These are phyloP conservation scores for Phialophora macrospora DNA, from an alignment of 2,329 filamentous ascomycete genomes.

Conservation along the genomic window DNA sequence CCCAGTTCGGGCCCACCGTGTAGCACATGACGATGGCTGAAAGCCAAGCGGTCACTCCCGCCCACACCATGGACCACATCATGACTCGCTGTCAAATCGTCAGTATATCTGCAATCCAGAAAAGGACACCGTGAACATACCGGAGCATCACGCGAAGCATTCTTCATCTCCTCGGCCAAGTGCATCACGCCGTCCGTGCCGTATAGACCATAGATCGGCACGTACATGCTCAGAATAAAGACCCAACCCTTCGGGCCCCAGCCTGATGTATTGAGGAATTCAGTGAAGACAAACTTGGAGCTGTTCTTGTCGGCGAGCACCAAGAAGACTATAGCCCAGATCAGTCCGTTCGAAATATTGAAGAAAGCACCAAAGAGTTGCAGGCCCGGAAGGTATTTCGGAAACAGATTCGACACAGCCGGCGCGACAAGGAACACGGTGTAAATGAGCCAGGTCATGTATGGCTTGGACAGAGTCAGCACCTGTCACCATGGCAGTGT, in stretches of 20 bases:
- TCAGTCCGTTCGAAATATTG: conserved; percentile 32
- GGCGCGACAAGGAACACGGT: conserved; percentile 32
- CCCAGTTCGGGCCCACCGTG: conserved; percentile 34
- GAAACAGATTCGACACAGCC: conserved; percentile 31
- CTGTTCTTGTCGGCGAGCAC: conserved; percentile 39
- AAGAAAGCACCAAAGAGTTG: conserved; percentile 35
- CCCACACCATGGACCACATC: conserved; percentile 35
- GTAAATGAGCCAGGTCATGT: conserved; percentile 37
- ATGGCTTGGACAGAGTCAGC: conserved; percentile 26
- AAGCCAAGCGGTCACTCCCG: conserved; percentile 34
- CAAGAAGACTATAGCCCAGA: conserved; percentile 35
- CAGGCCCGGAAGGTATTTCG: conserved; percentile 31
- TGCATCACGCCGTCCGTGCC: conserved; percentile 69
- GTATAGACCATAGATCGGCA: conserved; percentile 69
- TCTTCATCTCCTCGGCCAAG: conserved; percentile 50
- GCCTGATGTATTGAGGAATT: conserved; percentile 57
- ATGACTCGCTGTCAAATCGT: conserved; percentile 31
- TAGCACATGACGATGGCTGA: conserved; percentile 36
- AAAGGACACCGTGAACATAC: not conserved
- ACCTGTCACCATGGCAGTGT: not conserved
- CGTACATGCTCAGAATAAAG: conserved; percentile 66
- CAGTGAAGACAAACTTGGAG: conserved; percentile 57
- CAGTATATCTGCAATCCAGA: conserved; percentile 52
- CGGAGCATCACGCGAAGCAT: conserved; percentile 55
- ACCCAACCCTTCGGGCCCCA: conserved; percentile 60